Conservation (phyloP, 805 yeast species). For the Saitoella complicata region DNA sequence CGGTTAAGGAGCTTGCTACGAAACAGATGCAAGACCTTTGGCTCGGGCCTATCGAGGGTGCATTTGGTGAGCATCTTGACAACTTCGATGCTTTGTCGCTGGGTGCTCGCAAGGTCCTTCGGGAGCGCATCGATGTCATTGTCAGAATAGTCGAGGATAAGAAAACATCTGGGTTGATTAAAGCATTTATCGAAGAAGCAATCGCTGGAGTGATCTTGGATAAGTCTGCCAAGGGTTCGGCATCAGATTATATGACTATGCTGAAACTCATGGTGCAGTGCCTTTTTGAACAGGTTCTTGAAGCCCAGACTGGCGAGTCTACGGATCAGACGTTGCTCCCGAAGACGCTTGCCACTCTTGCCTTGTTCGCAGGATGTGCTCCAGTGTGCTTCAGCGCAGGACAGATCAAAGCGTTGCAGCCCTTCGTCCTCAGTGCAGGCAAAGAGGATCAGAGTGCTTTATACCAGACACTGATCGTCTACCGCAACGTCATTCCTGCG, state of each 20-base stretch:
- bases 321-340: slow-evolving; percentile 17
- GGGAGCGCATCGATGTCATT: slow-evolving; percentile 2
- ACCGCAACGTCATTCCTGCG: slow-evolving; percentile 33
- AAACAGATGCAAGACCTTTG: slow-evolving; percentile 6
- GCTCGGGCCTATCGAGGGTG: slow-evolving; percentile 6
- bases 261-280: no score
- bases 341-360: slow-evolving; percentile 32
- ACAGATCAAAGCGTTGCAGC: slow-evolving; percentile 48
- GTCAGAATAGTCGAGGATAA: slow-evolving; percentile 9
- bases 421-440: slow-evolving; percentile 34
- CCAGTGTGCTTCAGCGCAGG: slow-evolving; percentile 44
- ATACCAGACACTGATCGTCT: slow-evolving; percentile 37
- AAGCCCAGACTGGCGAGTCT: no score
- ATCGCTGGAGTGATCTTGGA: no score
- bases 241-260: no score
- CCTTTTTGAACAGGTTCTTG: no score
- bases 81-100: background rate
- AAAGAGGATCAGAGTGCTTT: slow-evolving; percentile 27
- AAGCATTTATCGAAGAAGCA: background rate
- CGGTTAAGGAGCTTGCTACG: slow-evolving; percentile 29
- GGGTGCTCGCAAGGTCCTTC: slow-evolving; percentile 3
- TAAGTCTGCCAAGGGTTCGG: no score
- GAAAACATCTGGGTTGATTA: slow-evolving; percentile 1
- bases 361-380: slow-evolving; percentile 38
- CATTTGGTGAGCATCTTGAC: slow-evolving; percentile 4